Evolutionary conservation across 345 rosid genomes (phyloP).

Genomic region (Angophora floribunda): DNA sequence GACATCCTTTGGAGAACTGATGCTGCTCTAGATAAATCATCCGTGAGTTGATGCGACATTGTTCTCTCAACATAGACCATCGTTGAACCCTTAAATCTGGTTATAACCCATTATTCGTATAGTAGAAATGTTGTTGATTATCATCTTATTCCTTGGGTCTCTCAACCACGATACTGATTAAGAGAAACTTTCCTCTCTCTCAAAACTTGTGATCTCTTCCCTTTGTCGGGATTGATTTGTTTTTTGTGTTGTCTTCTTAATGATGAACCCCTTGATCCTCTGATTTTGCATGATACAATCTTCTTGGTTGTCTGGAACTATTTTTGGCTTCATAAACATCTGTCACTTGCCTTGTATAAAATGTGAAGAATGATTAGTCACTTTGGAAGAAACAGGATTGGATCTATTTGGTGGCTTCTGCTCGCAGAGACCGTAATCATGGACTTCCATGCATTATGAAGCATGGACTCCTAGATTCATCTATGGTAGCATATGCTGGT

Average conservation of each 20-base stretch:
- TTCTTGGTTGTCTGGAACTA: background rate
- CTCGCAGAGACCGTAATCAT: background rate
- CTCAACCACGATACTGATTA: background rate
- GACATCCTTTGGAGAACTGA: background rate
- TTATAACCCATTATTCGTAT: background rate
- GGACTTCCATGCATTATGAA: background rate
- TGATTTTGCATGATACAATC: background rate
- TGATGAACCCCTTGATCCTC: background rate
- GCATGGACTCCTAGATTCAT: background rate
- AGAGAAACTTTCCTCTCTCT: background rate
- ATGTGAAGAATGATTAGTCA: background rate
- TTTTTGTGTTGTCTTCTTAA: background rate
- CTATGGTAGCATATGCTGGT: background rate
- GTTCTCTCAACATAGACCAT: background rate
- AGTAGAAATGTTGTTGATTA: background rate
- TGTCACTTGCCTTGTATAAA: background rate
- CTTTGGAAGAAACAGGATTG: background rate
- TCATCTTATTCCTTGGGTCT: background rate
- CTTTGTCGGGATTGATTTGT: background rate
- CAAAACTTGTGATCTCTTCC: background rate
- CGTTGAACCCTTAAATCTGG: background rate
- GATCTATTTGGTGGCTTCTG: background rate
- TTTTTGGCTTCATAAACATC: background rate
- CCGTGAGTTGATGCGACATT: background rate
- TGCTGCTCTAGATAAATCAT: background rate